A percentile compares a stretch with the other conserved stretches of the same genome.
phyloP scores from a whole-genome alignment of 768 basidiomycete genomes.

The Kockovaella imperatae region DNA sequence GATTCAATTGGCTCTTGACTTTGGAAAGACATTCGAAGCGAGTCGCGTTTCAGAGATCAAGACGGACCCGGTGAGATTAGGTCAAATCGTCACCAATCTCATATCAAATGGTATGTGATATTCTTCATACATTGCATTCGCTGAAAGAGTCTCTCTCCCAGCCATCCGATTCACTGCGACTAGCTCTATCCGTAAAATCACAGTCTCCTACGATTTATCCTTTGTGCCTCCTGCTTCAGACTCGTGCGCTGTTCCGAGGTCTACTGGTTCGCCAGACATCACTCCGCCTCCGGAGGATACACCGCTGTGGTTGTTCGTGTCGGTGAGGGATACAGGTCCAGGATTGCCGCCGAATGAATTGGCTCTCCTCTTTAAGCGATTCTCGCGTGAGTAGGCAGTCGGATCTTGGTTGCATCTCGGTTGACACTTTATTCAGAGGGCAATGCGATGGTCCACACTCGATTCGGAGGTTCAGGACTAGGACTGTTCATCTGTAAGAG shows the following conservation, averaged over 20 bases:
- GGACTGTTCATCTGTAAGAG: conserved; percentile 41
- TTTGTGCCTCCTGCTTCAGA: conserved; percentile 34
- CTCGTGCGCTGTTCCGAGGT: conserved; percentile 27
- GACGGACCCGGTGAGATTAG: conserved; percentile 36
- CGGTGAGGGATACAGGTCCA: conserved; percentile 38
- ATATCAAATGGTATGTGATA: conserved; percentile 32
- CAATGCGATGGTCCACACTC: conserved; percentile 37
- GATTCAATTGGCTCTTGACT: conserved; percentile 38
- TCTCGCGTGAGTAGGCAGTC: conserved; percentile 26
- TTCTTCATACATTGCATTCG: conserved; percentile 30
- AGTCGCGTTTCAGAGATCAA: conserved; percentile 17
- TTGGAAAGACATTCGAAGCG: conserved; percentile 37
- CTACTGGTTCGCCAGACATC: conserved; percentile 11
- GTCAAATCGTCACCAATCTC: conserved; percentile 43
- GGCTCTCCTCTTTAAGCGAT: conserved; percentile 36
- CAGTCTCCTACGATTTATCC: conserved; percentile 39
- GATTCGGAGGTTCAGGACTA: conserved; percentile 42
- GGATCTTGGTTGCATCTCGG: not conserved
- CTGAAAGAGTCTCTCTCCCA: conserved; percentile 9
- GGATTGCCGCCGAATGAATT: conserved; percentile 39
- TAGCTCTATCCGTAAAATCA: conserved; percentile 18
- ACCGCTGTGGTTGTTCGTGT: conserved; percentile 34
- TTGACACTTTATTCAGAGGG: conserved; percentile 14
- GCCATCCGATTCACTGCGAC: not conserved
- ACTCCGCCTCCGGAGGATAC: conserved; percentile 23